Evolutionary conservation across 441 rosid species (phyloP).

Genomic region (Croton laevigatus): DNA sequence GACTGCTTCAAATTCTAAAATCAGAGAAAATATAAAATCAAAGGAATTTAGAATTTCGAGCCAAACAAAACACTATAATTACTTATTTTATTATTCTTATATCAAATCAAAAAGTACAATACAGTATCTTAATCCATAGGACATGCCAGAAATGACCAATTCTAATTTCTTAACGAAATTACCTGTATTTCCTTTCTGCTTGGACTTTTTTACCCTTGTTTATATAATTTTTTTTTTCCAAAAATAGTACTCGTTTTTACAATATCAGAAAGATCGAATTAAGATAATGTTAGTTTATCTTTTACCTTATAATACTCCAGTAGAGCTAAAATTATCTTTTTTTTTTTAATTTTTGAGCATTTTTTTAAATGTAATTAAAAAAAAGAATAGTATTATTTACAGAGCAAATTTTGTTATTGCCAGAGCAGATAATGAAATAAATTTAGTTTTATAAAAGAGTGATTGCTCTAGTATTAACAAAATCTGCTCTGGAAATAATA

Average conservation of each 20-base stretch:
- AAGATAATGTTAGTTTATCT: not conserved
- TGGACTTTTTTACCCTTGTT: slow-evolving; percentile 6
- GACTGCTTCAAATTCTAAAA: slow-evolving; percentile 22
- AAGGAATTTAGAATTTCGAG: slow-evolving; percentile 1
- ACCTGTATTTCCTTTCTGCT: slow-evolving; percentile 4
- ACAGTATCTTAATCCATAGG: not conserved
- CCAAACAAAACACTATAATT: not conserved
- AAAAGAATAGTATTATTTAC: too few relatives aligned
- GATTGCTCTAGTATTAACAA: too few relatives aligned
- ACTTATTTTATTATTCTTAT: too few relatives aligned
- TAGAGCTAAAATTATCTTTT: not conserved
- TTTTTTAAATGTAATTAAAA: not conserved
- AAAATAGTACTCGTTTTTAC: too few relatives aligned
- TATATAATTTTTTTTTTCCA: not conserved
- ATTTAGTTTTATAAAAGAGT: too few relatives aligned
- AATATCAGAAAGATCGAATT: not conserved
- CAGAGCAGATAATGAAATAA: too few relatives aligned
- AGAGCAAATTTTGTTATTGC: too few relatives aligned
- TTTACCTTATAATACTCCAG: not conserved
- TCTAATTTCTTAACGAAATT: slow-evolving; percentile 11
- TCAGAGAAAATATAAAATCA: not conserved
- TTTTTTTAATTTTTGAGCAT: too few relatives aligned
- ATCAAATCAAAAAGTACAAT: not conserved
- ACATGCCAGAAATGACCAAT: not conserved
- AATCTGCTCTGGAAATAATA: too few relatives aligned